Conservation (phyloP, 2,329 filamentous ascomycete species). For the Penicillium sp. region DNA sequence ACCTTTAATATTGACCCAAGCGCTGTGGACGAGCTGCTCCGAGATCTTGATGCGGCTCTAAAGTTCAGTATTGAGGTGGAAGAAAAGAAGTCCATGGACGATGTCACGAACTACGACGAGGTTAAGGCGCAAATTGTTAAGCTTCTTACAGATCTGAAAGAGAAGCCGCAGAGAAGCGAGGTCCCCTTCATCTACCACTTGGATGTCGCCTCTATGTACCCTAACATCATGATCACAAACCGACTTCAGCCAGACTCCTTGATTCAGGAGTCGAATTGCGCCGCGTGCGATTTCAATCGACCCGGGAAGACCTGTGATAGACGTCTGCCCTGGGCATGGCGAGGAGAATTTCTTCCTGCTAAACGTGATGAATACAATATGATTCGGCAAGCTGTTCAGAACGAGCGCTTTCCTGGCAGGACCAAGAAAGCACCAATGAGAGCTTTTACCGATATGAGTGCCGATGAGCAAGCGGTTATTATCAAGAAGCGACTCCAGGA, state of each 20-base stretch:
- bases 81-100: slow-evolving; percentile 80
- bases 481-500: slow-evolving; percentile 86
- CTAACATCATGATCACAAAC: slow-evolving; percentile 99
- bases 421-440: slow-evolving; percentile 71
- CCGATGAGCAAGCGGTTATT: slow-evolving; percentile 80
- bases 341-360: slow-evolving; percentile 94
- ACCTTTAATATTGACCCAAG: slow-evolving; percentile 89
- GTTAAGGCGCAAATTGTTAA: slow-evolving; percentile 81
- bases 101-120: slow-evolving; percentile 81
- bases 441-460: slow-evolving; percentile 78
- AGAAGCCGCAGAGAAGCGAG: slow-evolving; percentile 83
- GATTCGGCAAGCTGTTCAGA: slow-evolving; percentile 89
- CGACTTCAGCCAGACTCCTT: slow-evolving; percentile 98
- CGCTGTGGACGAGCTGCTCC: slow-evolving; percentile 86
- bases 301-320: slow-evolving; percentile 97
- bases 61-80: slow-evolving; percentile 85
- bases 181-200: slow-evolving; percentile 94
- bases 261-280: slow-evolving; percentile 94
- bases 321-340: slow-evolving; percentile 94
- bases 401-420: slow-evolving; percentile 87
- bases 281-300: slow-evolving; percentile 96
- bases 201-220: slow-evolving; percentile 99
- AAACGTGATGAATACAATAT: slow-evolving; percentile 99
- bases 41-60: slow-evolving; percentile 85
- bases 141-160: slow-evolving; percentile 72